Evolutionary conservation across 2,329 filamentous ascomycete genomes (phyloP).

Genomic region (Rutstroemia sp.): DNA sequence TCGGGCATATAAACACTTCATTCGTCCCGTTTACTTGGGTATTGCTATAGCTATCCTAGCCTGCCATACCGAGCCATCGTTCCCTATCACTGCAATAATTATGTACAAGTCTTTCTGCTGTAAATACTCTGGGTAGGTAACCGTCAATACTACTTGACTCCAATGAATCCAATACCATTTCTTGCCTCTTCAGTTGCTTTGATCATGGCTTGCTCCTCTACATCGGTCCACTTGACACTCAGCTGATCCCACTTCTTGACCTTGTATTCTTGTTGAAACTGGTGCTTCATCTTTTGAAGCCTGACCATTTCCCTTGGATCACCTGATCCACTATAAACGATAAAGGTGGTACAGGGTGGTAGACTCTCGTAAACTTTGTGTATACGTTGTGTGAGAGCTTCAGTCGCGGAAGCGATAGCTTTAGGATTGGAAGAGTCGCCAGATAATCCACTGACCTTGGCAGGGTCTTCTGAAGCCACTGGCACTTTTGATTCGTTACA

Average conservation of each 20-base stretch:
- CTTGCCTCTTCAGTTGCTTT: constrained; percentile 50
- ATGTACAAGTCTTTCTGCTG: neutral
- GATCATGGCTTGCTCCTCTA: constrained; percentile 55
- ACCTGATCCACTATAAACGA: constrained; percentile 59
- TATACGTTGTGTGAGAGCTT: constrained; percentile 37
- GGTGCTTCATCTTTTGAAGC: constrained; percentile 51
- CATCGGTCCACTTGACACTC: constrained; percentile 60
- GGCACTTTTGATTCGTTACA: neutral
- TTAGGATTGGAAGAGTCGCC: neutral
- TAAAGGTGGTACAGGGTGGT: constrained; percentile 57
- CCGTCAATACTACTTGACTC: constrained; percentile 44
- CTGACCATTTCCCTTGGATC: constrained; percentile 60
- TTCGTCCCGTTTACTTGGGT: too few relatives aligned
- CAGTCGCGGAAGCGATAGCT: constrained; percentile 12
- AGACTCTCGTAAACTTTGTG: constrained; percentile 48
- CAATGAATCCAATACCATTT: constrained; percentile 56
- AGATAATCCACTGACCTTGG: neutral
- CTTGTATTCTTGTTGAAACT: constrained; percentile 59
- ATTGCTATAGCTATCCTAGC: too few relatives aligned
- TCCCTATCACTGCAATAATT: neutral
- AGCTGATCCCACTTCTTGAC: constrained; percentile 60
- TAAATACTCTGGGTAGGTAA: neutral
- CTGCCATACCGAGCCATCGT: too few relatives aligned
- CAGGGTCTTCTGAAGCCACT: neutral
- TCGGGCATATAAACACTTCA: too few relatives aligned